These are phyloP conservation scores for Skeletonema potamos DNA, from an alignment of 108 stramenopile genomes.

Conservation along the genomic window DNA sequence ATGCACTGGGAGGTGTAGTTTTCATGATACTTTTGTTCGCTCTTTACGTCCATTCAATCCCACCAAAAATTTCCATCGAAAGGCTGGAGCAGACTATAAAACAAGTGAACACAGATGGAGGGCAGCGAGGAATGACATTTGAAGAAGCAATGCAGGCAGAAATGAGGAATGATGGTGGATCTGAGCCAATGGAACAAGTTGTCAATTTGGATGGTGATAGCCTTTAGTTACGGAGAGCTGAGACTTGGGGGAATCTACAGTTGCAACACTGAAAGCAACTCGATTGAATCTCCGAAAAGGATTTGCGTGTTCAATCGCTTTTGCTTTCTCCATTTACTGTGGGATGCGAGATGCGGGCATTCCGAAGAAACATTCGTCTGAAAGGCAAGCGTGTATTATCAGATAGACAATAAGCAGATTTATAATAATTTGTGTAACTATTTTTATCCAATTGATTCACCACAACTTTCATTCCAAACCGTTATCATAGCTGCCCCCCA, in stretches of 20 bases:
- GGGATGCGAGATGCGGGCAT: not conserved
- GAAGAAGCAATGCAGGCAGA: not conserved
- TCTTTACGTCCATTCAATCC: constrained; percentile 19
- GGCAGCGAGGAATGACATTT: not conserved
- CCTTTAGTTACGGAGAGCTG: not conserved
- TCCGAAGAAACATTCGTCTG: not conserved
- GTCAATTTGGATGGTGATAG: constrained; percentile 31
- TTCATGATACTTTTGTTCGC: constrained; percentile 12
- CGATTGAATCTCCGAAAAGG: not conserved
- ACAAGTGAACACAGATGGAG: not conserved
- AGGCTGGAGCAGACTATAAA: not conserved
- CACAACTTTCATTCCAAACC: not conserved
- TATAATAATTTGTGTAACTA: not conserved
- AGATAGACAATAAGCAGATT: not conserved
- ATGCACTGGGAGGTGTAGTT: constrained; percentile 9
- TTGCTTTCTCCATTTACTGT: not conserved
- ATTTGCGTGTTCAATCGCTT: not conserved
- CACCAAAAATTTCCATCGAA: constrained; percentile 17
- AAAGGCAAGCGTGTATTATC: not conserved
- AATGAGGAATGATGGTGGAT: constrained; percentile 1
- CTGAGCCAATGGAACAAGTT: not conserved
- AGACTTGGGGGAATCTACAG: not conserved
- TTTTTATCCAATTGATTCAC: not conserved
- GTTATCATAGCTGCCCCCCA: not conserved
- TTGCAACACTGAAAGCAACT: not conserved